Percentiles rank a stretch among this genome's conserved stretches.
phyloP scores from a whole-genome alignment of 1,284 basidiomycete genomes.

The Fomitopsis schrenkii region DNA sequence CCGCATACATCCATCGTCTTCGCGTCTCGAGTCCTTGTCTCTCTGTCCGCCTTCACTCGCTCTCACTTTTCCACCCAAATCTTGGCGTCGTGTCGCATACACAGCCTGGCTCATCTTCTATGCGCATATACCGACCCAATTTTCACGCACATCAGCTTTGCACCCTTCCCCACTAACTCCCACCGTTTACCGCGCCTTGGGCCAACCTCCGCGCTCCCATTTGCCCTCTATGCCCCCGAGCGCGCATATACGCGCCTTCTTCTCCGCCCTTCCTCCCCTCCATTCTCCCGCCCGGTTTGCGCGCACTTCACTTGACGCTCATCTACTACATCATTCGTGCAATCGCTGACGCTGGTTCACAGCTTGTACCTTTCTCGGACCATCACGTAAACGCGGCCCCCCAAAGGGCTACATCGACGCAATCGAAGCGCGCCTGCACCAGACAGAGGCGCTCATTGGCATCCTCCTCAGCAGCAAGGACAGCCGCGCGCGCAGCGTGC shows the following conservation, averaged over 20 bases:
- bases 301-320: too few relatives aligned
- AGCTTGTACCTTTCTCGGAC: constrained; percentile 81
- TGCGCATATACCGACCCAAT: too few relatives aligned
- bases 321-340: not conserved
- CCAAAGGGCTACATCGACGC: constrained; percentile 91
- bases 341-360: constrained; percentile 2
- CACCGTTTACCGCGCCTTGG: not conserved
- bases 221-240: too few relatives aligned
- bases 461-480: constrained; percentile 70
- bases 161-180: not conserved
- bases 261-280: not conserved
- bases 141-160: too few relatives aligned
- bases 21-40: not conserved
- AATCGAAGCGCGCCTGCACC: constrained; percentile 83
- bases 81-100: too few relatives aligned
- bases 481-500: constrained; percentile 53
- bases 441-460: constrained; percentile 81
- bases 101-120: too few relatives aligned
- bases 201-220: too few relatives aligned
- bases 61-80: too few relatives aligned
- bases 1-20: not conserved
- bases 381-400: constrained; percentile 77
- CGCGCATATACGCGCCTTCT: not conserved
- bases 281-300: not conserved
- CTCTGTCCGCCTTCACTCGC: not conserved